phyloP scores from a whole-genome alignment of 2,329 filamentous ascomycete species.

The Trichoderma semiorbis region DNA sequence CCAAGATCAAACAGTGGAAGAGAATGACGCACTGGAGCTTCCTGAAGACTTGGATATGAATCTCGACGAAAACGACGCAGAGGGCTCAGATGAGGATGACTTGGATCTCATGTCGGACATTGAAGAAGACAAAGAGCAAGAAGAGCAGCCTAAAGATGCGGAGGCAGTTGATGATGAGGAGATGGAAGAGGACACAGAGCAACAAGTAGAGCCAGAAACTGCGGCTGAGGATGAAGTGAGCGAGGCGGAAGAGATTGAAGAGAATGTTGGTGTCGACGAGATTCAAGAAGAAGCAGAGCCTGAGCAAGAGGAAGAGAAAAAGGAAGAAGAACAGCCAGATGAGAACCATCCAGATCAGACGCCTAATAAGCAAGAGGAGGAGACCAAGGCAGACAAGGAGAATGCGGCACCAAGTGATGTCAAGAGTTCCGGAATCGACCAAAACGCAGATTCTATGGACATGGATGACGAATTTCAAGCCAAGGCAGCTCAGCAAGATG shows the following conservation, averaged over 20 bases:
- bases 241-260: constrained; percentile 52
- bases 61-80: constrained; percentile 63
- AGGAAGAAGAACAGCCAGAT: constrained; percentile 43
- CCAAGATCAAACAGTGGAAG: constrained; percentile 72
- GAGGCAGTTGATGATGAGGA: constrained; percentile 38
- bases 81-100: constrained; percentile 54
- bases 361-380: constrained; percentile 45
- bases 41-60: constrained; percentile 87
- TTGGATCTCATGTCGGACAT: constrained; percentile 56
- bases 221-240: constrained; percentile 55
- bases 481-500: constrained; percentile 61
- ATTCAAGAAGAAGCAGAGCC: constrained; percentile 43
- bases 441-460: constrained; percentile 61
- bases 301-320: constrained; percentile 49
- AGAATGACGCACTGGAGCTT: constrained; percentile 77
- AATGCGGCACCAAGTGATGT: constrained; percentile 61
- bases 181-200: constrained; percentile 35
- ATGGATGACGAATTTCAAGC: constrained; percentile 58
- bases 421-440: constrained; percentile 61
- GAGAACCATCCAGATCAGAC: constrained; percentile 46
- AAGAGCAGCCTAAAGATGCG: constrained; percentile 37
- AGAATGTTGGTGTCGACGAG: constrained; percentile 39
- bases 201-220: constrained; percentile 37
- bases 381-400: constrained; percentile 54
- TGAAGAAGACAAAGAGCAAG: constrained; percentile 43